Percentiles rank a stretch among this genome's conserved stretches.
These are phyloP conservation scores for Biscutella laevigata DNA, from an alignment of 441 rosid species.

Conservation along the genomic window DNA sequence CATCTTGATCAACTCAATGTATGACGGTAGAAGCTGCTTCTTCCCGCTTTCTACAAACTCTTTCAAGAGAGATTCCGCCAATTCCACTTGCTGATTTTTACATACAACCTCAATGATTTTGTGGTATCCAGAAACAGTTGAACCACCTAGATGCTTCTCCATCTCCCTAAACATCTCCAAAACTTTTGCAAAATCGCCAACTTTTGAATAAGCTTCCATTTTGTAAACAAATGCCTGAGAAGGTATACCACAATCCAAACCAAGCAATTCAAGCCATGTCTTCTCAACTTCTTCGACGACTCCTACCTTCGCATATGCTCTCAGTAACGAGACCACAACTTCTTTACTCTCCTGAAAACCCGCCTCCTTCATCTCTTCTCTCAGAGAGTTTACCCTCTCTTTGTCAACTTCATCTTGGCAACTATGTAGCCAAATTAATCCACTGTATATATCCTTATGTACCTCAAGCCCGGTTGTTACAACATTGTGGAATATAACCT, in stretches of 20 bases:
- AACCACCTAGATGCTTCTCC: constrained; percentile 45
- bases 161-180: constrained; percentile 58
- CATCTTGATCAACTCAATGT: constrained; percentile 42
- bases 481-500: constrained; percentile 72
- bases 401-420: constrained; percentile 57
- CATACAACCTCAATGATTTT: constrained; percentile 64
- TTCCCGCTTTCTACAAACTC: constrained; percentile 55
- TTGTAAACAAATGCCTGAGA: constrained; percentile 67
- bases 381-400: constrained; percentile 41
- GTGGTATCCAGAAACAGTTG: constrained; percentile 59
- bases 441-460: constrained; percentile 56
- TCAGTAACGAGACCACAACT: constrained; percentile 58
- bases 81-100: constrained; percentile 42
- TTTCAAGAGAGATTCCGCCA: constrained; percentile 50
- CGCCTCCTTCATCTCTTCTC: constrained; percentile 54
- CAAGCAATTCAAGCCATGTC: constrained; percentile 51
- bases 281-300: constrained; percentile 54
- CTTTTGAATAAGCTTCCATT: constrained; percentile 68
- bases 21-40: constrained; percentile 63
- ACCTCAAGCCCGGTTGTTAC: constrained; percentile 55
- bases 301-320: constrained; percentile 67
- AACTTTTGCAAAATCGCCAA: constrained; percentile 44
- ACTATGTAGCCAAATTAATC: constrained; percentile 80
- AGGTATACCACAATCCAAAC: constrained; percentile 31
- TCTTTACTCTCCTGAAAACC: constrained; percentile 58